Evolutionary conservation across 2,329 filamentous ascomycete species (phyloP).

Genomic region (Hypoxylon sp.): DNA sequence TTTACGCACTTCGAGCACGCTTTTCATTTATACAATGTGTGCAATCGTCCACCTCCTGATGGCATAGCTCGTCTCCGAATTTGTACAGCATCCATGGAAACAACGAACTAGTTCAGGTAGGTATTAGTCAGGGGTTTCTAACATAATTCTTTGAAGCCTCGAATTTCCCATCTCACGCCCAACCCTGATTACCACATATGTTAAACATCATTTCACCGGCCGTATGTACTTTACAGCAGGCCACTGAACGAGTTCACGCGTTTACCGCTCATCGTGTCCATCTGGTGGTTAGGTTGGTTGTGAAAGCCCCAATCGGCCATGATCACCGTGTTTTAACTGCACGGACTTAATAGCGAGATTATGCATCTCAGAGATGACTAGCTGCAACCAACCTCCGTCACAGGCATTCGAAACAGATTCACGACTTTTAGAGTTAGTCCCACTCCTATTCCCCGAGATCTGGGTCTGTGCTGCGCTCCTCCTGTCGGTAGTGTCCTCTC

Average conservation of each 20-base stretch:
- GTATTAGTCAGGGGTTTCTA: slow-evolving; percentile 3
- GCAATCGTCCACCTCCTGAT: neutral
- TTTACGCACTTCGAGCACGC: neutral
- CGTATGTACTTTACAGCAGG: neutral
- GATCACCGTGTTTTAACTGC: neutral
- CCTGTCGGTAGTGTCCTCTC: slow-evolving; percentile 3
- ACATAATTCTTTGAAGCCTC: slow-evolving; percentile 9
- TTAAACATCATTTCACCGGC: slow-evolving; percentile 1
- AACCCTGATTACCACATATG: neutral
- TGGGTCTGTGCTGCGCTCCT: neutral
- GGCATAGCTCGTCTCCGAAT: slow-evolving; percentile 4
- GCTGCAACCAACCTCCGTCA: neutral
- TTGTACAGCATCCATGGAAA: neutral
- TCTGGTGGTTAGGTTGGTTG: neutral
- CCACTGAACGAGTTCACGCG: neutral
- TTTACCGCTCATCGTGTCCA: neutral
- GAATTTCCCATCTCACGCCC: neutral
- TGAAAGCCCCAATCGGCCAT: neutral
- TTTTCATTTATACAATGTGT: neutral
- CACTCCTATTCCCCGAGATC: slow-evolving; percentile 26
- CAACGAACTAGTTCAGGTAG: neutral
- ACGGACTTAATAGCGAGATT: slow-evolving; percentile 12
- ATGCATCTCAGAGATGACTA: slow-evolving; percentile 2
- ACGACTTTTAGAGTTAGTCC: slow-evolving; percentile 13
- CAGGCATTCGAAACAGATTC: slow-evolving; percentile 20